A percentile compares a stretch with the other conserved stretches of the same genome.
Conservation (phyloP, 2,329 filamentous ascomycete genomes). For the Aspergillus sp. region DNA sequence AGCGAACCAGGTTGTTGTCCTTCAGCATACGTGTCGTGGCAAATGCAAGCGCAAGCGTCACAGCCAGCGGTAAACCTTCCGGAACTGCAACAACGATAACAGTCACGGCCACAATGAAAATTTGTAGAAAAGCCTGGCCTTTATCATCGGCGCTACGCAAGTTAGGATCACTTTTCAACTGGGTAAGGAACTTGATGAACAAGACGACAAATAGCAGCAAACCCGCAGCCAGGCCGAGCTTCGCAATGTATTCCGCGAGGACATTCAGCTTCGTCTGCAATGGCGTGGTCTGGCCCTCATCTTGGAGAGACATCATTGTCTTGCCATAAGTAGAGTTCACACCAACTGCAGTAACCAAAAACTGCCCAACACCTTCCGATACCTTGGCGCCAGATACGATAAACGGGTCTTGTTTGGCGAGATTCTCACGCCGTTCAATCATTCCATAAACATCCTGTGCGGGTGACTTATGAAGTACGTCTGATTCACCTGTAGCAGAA, state of each 20-base stretch:
- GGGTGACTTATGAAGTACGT: conserved; percentile 66
- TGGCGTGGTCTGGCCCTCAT: conserved; percentile 75
- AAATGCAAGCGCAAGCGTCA: conserved; percentile 62
- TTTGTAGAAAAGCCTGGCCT: conserved; percentile 58
- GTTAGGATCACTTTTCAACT: conserved; percentile 46
- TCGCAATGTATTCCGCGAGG: conserved; percentile 77
- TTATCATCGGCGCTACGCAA: conserved; percentile 52
- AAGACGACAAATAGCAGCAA: conserved; percentile 74
- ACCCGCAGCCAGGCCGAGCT: conserved; percentile 69
- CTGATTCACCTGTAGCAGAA: conserved; percentile 73
- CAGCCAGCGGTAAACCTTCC: conserved; percentile 61
- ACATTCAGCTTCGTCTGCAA: conserved; percentile 75
- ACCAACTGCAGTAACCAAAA: conserved; percentile 73
- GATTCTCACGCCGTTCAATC: conserved; percentile 59
- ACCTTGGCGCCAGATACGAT: conserved; percentile 79
- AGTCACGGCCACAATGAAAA: conserved; percentile 60
- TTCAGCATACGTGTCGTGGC: conserved; percentile 63
- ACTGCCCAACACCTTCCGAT: conserved; percentile 71
- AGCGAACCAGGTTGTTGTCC: conserved; percentile 62
- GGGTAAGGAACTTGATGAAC: conserved; percentile 73
- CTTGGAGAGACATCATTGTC: conserved; percentile 74
- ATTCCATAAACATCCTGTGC: conserved; percentile 65
- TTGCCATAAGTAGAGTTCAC: conserved; percentile 74
- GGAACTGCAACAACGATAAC: conserved; percentile 62
- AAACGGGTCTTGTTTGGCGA: conserved; percentile 73